Conservation (phyloP, 441 rosid species). For the Croton laevigatus region DNA sequence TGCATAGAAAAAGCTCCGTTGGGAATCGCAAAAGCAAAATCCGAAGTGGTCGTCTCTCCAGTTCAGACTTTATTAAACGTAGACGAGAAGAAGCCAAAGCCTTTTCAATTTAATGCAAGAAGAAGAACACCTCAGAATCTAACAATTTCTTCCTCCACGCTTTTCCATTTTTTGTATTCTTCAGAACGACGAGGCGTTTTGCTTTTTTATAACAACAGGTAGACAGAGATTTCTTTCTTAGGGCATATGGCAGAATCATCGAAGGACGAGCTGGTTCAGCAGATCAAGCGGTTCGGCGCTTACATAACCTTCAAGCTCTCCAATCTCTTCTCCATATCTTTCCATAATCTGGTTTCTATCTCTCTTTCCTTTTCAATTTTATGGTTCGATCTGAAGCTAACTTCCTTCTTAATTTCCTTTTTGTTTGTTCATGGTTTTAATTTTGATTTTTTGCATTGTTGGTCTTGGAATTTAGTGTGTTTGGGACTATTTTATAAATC, state of each 20-base stretch:
- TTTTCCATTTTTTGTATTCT: not conserved
- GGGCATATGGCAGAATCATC: slow-evolving; percentile 69
- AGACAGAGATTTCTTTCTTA: not conserved
- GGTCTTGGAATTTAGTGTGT: not conserved
- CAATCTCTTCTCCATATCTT: slow-evolving; percentile 57
- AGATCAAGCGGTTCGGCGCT: slow-evolving; percentile 82
- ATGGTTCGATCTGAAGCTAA: slow-evolving; percentile 30
- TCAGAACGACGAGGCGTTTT: not conserved
- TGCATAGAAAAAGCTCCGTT: not conserved
- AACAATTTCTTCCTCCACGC: not conserved
- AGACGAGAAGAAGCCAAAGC: not conserved
- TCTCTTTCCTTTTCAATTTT: slow-evolving; percentile 7
- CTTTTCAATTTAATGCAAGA: not conserved
- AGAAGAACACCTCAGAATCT: not conserved
- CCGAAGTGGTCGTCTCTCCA: not conserved
- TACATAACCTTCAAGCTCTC: slow-evolving; percentile 79
- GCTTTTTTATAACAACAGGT: not conserved
- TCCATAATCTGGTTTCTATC: slow-evolving; percentile 59
- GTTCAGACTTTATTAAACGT: not conserved
- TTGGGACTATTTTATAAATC: not conserved
- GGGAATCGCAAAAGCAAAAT: not conserved
- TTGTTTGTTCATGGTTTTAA: not conserved
- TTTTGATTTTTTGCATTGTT: slow-evolving; percentile 2
- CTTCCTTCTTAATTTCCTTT: not conserved
- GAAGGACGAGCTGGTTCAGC: slow-evolving; percentile 69